Conservation (phyloP, 495 filamentous ascomycete genomes). For the Halenospora varia region DNA sequence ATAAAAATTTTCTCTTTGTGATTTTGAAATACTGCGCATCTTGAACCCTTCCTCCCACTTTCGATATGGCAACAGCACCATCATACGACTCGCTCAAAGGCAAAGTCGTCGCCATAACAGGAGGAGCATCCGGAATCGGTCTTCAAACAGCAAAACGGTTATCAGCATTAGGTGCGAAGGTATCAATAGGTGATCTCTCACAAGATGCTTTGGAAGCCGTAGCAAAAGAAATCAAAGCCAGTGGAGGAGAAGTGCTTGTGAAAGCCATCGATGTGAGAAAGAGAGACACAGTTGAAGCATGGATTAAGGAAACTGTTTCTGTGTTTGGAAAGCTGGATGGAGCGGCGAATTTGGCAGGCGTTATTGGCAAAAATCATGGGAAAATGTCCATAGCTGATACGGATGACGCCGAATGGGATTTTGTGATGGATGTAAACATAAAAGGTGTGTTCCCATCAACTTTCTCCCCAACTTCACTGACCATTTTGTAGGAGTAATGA, state of each 20-base stretch:
- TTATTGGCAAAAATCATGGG: constrained; percentile 24
- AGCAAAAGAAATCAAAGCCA: constrained; percentile 11
- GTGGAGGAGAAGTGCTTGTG: constrained; percentile 9
- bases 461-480: neutral
- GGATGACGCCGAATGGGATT: constrained; percentile 37
- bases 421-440: constrained; percentile 37
- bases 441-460: constrained; percentile 1
- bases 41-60: too few species aligned
- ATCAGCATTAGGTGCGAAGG: constrained; percentile 40
- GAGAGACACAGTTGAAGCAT: constrained; percentile 36
- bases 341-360: constrained; percentile 47
- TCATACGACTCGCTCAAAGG: too few species aligned
- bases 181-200: constrained; percentile 50
- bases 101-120: constrained; percentile 51
- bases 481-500: constrained; percentile 25
- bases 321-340: constrained; percentile 44
- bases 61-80: too few species aligned
- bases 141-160: constrained; percentile 48
- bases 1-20: neutral
- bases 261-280: constrained; percentile 39
- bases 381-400: constrained; percentile 31
- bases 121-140: constrained; percentile 51
- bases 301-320: constrained; percentile 40
- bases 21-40: neutral
- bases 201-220: constrained; percentile 30